Conservation (phyloP, 2,329 filamentous ascomycete species). For the Leptographium flavum region DNA sequence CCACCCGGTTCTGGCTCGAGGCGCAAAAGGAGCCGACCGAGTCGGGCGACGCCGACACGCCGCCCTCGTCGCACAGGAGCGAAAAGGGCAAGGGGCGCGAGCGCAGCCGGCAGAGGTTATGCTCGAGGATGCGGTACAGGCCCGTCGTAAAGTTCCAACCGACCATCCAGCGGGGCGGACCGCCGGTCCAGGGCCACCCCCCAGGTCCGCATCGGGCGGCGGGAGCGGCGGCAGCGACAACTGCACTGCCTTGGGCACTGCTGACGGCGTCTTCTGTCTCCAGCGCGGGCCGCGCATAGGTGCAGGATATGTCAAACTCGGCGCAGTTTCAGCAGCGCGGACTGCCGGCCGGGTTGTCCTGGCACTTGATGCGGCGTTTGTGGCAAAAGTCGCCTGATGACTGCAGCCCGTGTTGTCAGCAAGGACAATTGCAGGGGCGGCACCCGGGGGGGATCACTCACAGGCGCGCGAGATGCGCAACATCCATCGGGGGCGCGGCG, state of each 20-base stretch:
- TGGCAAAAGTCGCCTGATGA: constrained; percentile 13
- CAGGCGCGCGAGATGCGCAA: too few species aligned
- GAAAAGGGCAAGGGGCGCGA: constrained; percentile 8
- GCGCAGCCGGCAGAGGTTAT: constrained; percentile 17
- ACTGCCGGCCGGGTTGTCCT: constrained; percentile 4
- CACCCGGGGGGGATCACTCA: too few species aligned
- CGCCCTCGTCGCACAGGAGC: constrained; percentile 3
- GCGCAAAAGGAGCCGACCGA: constrained; percentile 6
- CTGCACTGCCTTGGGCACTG: too few species aligned
- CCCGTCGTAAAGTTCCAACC: constrained; percentile 46
- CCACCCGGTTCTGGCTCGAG: constrained; percentile 11
- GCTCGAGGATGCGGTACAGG: constrained; percentile 40
- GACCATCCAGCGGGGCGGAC: constrained; percentile 26
- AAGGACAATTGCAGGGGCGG: too few species aligned
- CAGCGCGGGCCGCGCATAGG: constrained; percentile 11
- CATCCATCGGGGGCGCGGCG: too few species aligned
- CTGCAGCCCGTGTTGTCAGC: too few species aligned
- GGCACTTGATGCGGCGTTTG: constrained; percentile 14
- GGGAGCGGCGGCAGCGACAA: constrained; percentile 9
- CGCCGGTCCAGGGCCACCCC: too few species aligned
- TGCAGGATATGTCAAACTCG: constrained; percentile 13
- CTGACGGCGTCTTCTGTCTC: too few species aligned
- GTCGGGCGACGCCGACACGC: background rate
- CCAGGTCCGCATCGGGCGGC: background rate
- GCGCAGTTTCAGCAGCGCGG: constrained; percentile 12